A percentile compares a stretch with the other conserved stretches of the same genome.
Conservation (phyloP, 1,284 basidiomycete genomes). For the Peniophora sp. region DNA sequence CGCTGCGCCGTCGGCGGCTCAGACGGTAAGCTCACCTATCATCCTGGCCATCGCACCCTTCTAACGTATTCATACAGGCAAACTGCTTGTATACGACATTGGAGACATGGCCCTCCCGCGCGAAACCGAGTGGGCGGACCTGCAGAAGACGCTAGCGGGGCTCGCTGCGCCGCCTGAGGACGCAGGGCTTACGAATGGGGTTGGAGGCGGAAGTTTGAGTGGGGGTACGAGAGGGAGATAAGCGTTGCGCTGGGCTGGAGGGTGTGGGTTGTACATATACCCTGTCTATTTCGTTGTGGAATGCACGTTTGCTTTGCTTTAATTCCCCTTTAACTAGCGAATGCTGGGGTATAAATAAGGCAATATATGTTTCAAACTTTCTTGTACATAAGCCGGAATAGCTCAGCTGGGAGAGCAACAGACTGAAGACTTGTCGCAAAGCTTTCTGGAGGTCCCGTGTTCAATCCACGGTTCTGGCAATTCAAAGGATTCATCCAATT, state of each 20-base stretch:
- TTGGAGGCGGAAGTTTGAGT: too few relatives aligned
- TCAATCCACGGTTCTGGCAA: constrained; percentile 56
- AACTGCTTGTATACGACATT: constrained; percentile 89
- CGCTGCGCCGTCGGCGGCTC: constrained; percentile 84
- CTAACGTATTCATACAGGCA: constrained; percentile 14
- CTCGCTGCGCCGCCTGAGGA: constrained; percentile 22
- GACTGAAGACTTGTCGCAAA: constrained; percentile 56
- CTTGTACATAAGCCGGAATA: constrained; percentile 47
- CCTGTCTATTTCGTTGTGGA: too few relatives aligned
- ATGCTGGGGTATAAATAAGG: too few relatives aligned
- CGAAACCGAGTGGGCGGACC: constrained; percentile 84
- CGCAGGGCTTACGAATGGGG: too few relatives aligned
- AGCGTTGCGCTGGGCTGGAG: too few relatives aligned
- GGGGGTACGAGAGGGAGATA: too few relatives aligned
- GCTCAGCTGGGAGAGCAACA: constrained; percentile 79
- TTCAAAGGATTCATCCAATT: too few relatives aligned
- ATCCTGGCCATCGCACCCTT: too few relatives aligned
- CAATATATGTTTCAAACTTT: too few relatives aligned
- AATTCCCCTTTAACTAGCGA: too few relatives aligned
- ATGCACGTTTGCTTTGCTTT: too few relatives aligned
- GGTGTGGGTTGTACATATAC: too few relatives aligned
- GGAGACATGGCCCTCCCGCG: constrained; percentile 82
- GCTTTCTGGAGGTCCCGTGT: constrained; percentile 57
- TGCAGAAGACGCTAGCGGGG: constrained; percentile 74
- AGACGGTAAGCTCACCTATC: constrained; percentile 49